Percentiles rank a stretch among this genome's conserved stretches.
Evolutionary conservation across 2,329 filamentous ascomycete species (phyloP).

Genomic region (Aspergillus sp.): DNA sequence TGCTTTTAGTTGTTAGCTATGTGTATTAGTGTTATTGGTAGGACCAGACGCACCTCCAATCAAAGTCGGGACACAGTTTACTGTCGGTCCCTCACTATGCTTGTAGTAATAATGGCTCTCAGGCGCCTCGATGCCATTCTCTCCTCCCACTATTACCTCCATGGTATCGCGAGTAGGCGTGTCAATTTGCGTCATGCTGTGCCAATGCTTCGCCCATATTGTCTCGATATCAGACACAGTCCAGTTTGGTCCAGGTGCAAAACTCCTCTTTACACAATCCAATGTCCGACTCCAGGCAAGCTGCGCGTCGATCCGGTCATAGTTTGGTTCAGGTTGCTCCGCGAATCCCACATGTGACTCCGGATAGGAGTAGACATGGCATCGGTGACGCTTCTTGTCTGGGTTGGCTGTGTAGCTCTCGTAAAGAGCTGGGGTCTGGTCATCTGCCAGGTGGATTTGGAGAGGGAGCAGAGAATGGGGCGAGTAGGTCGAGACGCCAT

Average conservation of each 20-base stretch:
- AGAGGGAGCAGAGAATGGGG: conserved; percentile 34
- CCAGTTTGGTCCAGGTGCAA: conserved; percentile 36
- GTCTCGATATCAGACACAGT: conserved; percentile 29
- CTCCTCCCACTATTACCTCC: conserved; percentile 10
- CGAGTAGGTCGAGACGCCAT: conserved; percentile 20
- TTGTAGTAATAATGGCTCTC: conserved; percentile 6
- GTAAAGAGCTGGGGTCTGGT: conserved; percentile 32
- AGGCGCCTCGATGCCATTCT: conserved; percentile 4
- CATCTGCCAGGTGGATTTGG: conserved; percentile 50
- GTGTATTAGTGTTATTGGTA: background rate
- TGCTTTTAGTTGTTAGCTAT: background rate
- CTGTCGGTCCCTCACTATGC: conserved; percentile 12
- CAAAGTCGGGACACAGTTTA: conserved; percentile 31
- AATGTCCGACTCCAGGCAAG: conserved; percentile 61
- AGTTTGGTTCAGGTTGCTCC: conserved; percentile 57
- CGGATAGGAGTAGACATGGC: conserved; percentile 46
- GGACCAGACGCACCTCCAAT: conserved; percentile 28
- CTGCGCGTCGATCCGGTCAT: conserved; percentile 53
- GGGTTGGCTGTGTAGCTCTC: conserved; percentile 19
- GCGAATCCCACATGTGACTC: conserved; percentile 57
- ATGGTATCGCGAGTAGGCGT: conserved; percentile 14
- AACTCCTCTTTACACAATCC: conserved; percentile 51
- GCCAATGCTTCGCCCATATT: conserved; percentile 34
- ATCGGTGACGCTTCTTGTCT: conserved; percentile 24
- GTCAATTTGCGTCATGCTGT: conserved; percentile 16